Evolutionary conservation across 2,329 filamentous ascomycete genomes (phyloP), one percentile per base, ranked within the genome.

Genomic region (Aureobasidium sp.): DNA sequence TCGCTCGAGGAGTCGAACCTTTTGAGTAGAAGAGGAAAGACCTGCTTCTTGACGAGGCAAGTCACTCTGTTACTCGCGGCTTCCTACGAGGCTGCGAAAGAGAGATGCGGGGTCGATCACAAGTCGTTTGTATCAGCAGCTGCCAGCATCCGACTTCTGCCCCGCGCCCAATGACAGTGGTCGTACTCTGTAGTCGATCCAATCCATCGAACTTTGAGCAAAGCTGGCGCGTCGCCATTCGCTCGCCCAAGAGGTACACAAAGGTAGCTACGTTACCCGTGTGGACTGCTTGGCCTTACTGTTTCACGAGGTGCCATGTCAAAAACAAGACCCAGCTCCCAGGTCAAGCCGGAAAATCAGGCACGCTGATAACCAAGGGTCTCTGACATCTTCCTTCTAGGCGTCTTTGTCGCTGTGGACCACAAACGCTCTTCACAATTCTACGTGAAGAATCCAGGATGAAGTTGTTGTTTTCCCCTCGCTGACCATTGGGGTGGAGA

Each of bases 101-200:
- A 9, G 25, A 58, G 55, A 47, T 58, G 55, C 55, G 55, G 55
- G 55, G 55, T 58, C 31, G 55, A 58, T 58, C 52, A 56, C 55
- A 45, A 58, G 55, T 58, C 41, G 27, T 14, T 27, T 58, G 42
- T 58, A 45, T n/a, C 42, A 58, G 42, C 41, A 58, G 55, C 42
- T 58, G 31, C 25, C 25, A 56, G 37, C 39, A 44, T 31, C 52
- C 31, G 44, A 59, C 56, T 44, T 49, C 41, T 41, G 56, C 44
- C 44, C 44, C 42, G 44, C 56, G 34, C 11, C 56, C 56, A 59
- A 59, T 59, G 34, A 34, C 56, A 49, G 42, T 20, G 31, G 7
- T 42, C 55, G 55, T 58, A 49, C 22, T 22, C 17, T 47, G 29
- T 25, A 39, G 34, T 34, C n/a, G 15, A 15, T 41, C 44, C 55